phyloP scores from a whole-genome alignment of 108 stramenopile species.

The Chaetoceros tenuissimus region DNA sequence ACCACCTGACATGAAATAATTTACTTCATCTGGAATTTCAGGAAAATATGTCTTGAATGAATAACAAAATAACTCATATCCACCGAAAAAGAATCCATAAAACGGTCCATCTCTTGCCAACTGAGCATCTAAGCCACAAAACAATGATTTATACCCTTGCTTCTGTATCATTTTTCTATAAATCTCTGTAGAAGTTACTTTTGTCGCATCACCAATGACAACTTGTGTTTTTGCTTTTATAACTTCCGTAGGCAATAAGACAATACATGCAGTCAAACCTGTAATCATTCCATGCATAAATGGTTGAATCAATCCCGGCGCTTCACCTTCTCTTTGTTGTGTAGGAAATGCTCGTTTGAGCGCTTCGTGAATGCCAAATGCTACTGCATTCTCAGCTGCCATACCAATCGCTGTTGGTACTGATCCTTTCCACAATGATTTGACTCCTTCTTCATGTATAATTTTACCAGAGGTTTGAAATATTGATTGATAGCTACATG shows the following conservation, averaged over 20 bases:
- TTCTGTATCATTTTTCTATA: constrained; percentile 53
- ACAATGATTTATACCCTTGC: constrained; percentile 48
- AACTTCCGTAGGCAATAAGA: constrained; percentile 75
- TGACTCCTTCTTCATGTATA: constrained; percentile 48
- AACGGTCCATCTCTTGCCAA: constrained; percentile 76
- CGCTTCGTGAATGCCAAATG: constrained; percentile 86
- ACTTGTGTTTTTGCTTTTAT: constrained; percentile 86
- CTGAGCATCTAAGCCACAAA: constrained; percentile 82
- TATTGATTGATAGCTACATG: constrained; percentile 35
- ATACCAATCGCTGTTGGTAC: constrained; percentile 84
- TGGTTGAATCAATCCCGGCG: constrained; percentile 60
- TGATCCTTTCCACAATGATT: constrained; percentile 77
- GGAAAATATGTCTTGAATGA: constrained; percentile 68
- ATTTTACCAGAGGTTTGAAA: constrained; percentile 32
- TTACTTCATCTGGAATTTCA: constrained; percentile 81
- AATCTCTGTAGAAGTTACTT: constrained; percentile 46
- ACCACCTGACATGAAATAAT: constrained; percentile 78
- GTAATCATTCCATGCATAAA: constrained; percentile 81
- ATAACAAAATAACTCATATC: constrained; percentile 76
- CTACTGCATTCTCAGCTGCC: constrained; percentile 84
- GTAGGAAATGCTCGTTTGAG: constrained; percentile 81
- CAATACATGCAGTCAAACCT: constrained; percentile 71
- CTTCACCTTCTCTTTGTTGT: no score
- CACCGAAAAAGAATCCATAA: constrained; percentile 75
- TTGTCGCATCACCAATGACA: constrained; percentile 37